Evolutionary conservation across 2,329 filamentous ascomycete species (phyloP).

Genomic region (Colletotrichum tropicale): DNA sequence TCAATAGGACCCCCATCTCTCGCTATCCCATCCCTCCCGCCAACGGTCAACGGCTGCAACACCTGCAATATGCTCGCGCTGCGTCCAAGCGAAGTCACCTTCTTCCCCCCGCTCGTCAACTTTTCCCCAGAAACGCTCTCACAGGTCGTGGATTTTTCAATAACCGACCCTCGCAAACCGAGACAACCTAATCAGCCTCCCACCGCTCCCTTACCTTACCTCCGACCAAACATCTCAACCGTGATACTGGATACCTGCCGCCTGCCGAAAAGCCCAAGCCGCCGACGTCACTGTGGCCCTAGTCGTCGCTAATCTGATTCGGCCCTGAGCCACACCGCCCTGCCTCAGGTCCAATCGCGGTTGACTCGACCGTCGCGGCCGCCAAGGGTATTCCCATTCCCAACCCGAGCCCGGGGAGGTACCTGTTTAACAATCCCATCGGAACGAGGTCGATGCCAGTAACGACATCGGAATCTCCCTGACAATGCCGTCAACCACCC

Average conservation of each 20-base stretch:
- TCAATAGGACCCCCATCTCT: neutral
- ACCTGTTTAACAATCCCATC: neutral
- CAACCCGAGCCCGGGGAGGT: neutral
- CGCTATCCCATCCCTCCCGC: neutral
- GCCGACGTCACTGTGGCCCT: slow-evolving; percentile 13
- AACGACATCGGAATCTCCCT: neutral
- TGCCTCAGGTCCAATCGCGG: neutral
- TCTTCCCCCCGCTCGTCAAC: neutral
- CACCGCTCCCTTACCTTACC: neutral
- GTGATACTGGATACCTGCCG: neutral
- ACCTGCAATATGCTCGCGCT: neutral
- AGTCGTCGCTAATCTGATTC: neutral
- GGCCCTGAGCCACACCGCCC: slow-evolving; percentile 2
- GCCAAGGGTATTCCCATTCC: neutral
- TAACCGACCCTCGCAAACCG: neutral
- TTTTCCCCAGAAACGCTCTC: slow-evolving; percentile 1
- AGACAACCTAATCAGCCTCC: neutral
- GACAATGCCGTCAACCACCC: neutral
- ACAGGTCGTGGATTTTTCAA: neutral
- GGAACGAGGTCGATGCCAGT: slow-evolving; percentile 11
- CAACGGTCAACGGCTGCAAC: neutral
- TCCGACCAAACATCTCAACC: neutral
- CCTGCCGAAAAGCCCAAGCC: slow-evolving; percentile 6
- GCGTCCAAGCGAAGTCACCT: neutral
- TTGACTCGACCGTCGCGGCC: slow-evolving; percentile 1